These are phyloP conservation scores for Limtongia smithiae DNA, from an alignment of 805 yeast species.

Conservation along the genomic window DNA sequence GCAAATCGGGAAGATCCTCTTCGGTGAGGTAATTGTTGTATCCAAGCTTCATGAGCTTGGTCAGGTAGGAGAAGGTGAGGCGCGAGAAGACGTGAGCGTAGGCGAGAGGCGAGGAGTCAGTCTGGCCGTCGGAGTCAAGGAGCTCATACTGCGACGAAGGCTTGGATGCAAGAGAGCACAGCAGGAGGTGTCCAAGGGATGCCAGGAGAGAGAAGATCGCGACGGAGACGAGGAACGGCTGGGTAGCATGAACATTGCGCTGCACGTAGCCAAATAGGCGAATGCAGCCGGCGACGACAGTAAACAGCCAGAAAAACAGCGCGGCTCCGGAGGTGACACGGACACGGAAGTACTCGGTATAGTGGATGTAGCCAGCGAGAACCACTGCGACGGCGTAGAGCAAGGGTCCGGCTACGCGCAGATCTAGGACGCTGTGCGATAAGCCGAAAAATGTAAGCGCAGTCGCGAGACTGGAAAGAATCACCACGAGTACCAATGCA, in stretches of 20 bases:
- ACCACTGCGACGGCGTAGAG: conserved; percentile 44
- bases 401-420: conserved; percentile 39
- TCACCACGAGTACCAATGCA: conserved; percentile 1
- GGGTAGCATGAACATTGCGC: conserved; percentile 6
- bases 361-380: conserved; percentile 49
- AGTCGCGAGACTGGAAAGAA: conserved; percentile 12
- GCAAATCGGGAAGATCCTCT: conserved; percentile 75
- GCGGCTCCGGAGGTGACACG: conserved; percentile 62
- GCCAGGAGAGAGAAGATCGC: background rate
- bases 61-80: conserved; percentile 87
- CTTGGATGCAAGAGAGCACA: conserved; percentile 34
- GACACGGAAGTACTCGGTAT: conserved; percentile 64
- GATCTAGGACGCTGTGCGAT: conserved; percentile 35
- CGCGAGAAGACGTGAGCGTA: conserved; percentile 67
- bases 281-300: conserved; percentile 34
- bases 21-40: conserved; percentile 49
- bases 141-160: conserved; percentile 37
- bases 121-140: conserved; percentile 37
- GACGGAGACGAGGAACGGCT: conserved; percentile 2
- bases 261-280: conserved; percentile 22
- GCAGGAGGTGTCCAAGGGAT: background rate
- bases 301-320: conserved; percentile 69
- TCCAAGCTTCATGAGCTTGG: conserved; percentile 75
- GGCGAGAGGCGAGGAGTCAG: conserved; percentile 39
- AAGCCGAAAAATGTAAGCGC: conserved; percentile 16